These are phyloP conservation scores for Tolypocladium tropicale DNA, from an alignment of 2,329 filamentous ascomycete species.

Conservation along the genomic window DNA sequence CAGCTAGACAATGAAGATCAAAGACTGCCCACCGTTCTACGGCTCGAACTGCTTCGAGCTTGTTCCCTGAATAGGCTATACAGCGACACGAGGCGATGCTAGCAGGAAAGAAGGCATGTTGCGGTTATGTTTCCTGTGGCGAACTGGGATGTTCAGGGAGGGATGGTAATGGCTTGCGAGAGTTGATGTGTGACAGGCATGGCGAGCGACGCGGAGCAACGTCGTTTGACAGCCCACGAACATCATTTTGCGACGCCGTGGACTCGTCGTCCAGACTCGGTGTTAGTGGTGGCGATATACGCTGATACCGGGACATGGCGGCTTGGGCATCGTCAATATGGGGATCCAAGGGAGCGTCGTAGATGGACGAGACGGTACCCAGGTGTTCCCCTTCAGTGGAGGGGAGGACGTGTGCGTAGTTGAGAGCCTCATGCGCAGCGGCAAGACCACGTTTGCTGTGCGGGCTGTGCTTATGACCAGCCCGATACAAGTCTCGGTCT, in stretches of 20 bases:
- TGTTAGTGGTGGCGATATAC: constrained; percentile 16
- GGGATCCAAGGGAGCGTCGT: background rate
- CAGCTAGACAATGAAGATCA: constrained; percentile 5
- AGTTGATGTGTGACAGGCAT: constrained; percentile 7
- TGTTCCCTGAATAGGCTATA: background rate
- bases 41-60: background rate
- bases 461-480: background rate
- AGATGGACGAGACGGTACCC: background rate
- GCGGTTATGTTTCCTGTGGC: background rate
- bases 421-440: background rate
- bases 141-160: constrained; percentile 11
- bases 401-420: background rate
- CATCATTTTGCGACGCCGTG: constrained; percentile 3
- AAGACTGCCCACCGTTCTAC: background rate
- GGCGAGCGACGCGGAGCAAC: background rate
- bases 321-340: constrained; percentile 6
- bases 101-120: background rate
- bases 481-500: constrained; percentile 1
- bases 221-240: background rate
- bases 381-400: background rate
- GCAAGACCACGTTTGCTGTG: background rate
- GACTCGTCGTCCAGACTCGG: constrained; percentile 9
- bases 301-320: constrained; percentile 9
- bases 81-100: background rate
- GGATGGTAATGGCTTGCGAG: constrained; percentile 30